These are phyloP conservation scores for Vitis labrusca DNA, from an alignment of 164 flowering plant genomes.

Conservation along the genomic window DNA sequence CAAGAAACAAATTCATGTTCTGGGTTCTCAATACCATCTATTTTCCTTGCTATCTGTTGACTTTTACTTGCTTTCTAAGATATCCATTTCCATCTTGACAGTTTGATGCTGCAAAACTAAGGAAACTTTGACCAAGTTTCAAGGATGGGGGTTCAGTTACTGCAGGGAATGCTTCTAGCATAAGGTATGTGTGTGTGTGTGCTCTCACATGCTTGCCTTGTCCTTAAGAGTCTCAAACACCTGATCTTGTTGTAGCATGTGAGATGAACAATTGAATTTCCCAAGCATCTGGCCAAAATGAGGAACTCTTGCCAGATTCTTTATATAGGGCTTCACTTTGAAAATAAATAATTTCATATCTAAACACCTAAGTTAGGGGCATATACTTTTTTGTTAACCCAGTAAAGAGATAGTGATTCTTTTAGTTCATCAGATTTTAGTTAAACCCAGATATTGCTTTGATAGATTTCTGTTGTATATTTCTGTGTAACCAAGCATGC, in stretches of 20 bases:
- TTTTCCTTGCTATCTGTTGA: not conserved
- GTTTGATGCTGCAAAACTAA: slow-evolving; percentile 89
- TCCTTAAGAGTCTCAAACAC: not conserved
- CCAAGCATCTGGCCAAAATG: not conserved
- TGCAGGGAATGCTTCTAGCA: slow-evolving; percentile 94
- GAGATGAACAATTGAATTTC: not conserved
- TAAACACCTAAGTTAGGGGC: no score
- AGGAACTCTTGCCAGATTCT: no score
- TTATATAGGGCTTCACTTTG: no score
- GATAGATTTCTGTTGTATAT: not conserved
- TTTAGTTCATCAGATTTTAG: not conserved
- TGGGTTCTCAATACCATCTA: no score
- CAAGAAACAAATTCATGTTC: no score
- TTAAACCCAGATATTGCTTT: not conserved
- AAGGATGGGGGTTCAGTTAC: slow-evolving; percentile 91
- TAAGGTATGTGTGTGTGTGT: slow-evolving; percentile 53
- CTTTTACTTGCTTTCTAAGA: not conserved
- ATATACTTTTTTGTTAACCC: no score
- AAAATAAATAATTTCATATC: no score
- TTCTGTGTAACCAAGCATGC: no score
- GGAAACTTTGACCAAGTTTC: slow-evolving; percentile 90
- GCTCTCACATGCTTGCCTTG: not conserved
- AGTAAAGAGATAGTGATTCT: no score
- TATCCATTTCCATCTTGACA: slow-evolving; percentile 23
- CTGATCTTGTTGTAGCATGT: not conserved